Evolutionary conservation across 331 rosid genomes (phyloP).

Genomic region (Acacia pycnantha): DNA sequence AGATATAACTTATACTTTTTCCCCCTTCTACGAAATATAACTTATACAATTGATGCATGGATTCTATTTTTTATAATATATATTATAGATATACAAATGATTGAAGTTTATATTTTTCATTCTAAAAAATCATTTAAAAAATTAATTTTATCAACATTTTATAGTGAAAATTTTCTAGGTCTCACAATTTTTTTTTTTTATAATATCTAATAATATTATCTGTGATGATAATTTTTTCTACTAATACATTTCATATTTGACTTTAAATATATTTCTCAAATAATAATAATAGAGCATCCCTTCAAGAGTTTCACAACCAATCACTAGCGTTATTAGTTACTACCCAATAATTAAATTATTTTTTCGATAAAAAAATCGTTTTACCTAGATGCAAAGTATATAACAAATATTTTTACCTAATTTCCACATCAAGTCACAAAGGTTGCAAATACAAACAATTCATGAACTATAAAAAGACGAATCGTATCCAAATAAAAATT

Average conservation of each 20-base stretch:
- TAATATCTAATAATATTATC: no score
- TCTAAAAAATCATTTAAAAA: neutral
- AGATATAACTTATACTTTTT: no score
- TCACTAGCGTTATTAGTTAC: neutral
- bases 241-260: neutral
- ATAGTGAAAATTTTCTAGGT: neutral
- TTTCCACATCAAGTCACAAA: neutral
- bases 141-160: neutral
- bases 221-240: neutral
- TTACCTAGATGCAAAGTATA: neutral
- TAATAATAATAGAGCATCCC: neutral
- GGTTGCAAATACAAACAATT: neutral
- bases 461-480: neutral
- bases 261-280: neutral
- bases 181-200: neutral
- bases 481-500: neutral
- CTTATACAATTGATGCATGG: no score
- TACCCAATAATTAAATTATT: neutral
- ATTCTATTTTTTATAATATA: neutral
- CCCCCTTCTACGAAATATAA: no score
- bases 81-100: no score
- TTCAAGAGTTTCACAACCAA: neutral
- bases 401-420: neutral
- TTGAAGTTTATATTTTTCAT: neutral
- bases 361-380: neutral